A percentile compares a stretch with the other conserved stretches of the same genome.
phyloP scores from a whole-genome alignment of 176 grass and related monocot species.

The Triticum dicoccoides region DNA sequence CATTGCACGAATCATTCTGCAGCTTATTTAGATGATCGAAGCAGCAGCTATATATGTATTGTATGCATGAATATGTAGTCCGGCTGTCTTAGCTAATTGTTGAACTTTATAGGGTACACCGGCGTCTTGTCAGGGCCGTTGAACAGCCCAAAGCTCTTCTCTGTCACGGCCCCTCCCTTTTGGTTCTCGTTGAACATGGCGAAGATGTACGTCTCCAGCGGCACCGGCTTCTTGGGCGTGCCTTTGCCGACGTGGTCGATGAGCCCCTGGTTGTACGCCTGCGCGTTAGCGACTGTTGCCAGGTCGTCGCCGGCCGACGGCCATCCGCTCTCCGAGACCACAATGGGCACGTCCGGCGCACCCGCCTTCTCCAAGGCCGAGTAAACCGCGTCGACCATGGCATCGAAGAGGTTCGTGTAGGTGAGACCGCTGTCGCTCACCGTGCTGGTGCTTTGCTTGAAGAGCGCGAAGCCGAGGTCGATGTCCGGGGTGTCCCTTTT shows the following conservation, averaged over 20 bases:
- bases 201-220: slow-evolving; percentile 32
- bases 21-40: no score
- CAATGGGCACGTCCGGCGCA: slow-evolving; percentile 29
- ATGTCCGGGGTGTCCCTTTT: not conserved
- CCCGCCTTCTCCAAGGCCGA: slow-evolving; percentile 67
- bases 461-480: slow-evolving; percentile 12
- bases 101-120: slow-evolving; percentile 17
- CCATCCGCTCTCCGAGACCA: slow-evolving; percentile 91
- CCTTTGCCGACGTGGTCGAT: slow-evolving; percentile 32
- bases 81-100: not conserved
- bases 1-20: not conserved
- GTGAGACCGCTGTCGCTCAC: not conserved
- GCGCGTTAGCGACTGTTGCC: slow-evolving; percentile 47
- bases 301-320: slow-evolving; percentile 62
- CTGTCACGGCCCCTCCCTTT: slow-evolving; percentile 5
- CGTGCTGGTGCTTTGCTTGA: not conserved
- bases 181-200: slow-evolving; percentile 57
- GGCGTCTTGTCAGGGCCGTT: slow-evolving; percentile 15
- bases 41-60: no score
- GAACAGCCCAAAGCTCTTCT: slow-evolving; percentile 49
- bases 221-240: slow-evolving; percentile 12
- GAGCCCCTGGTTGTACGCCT: slow-evolving; percentile 39
- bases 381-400: slow-evolving; percentile 36
- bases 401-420: slow-evolving; percentile 54
- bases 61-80: not conserved